Conservation (phyloP, 306 rosid genomes). For the Vigna mungo region DNA sequence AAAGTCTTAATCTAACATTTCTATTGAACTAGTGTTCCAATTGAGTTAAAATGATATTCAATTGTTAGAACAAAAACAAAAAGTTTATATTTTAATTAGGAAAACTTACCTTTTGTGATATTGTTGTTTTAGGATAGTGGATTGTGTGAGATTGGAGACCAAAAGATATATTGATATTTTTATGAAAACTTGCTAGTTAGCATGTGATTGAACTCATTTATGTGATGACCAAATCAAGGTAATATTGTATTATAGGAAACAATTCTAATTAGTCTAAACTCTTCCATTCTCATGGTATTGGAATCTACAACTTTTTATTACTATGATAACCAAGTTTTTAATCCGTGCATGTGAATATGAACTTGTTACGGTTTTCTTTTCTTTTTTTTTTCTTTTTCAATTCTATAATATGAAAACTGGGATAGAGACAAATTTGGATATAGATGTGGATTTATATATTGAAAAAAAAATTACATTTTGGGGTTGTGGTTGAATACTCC, state of each 20-base stretch:
- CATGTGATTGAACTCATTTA: slow-evolving; percentile 6
- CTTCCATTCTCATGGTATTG: too few relatives aligned
- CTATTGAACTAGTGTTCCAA: neutral
- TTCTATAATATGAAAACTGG: neutral
- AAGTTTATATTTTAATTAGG: neutral
- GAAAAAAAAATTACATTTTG: neutral
- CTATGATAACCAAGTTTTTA: neutral
- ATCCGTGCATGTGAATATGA: slow-evolving; percentile 14
- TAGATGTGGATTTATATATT: neutral
- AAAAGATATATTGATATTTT: neutral
- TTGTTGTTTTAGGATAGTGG: neutral
- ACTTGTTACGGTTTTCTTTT: neutral
- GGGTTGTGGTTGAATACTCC: neutral
- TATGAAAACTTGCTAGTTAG: neutral
- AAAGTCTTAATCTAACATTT: too few relatives aligned
- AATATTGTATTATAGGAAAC: neutral
- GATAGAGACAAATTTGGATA: neutral
- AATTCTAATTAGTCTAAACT: neutral
- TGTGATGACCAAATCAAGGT: neutral
- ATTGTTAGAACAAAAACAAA: neutral
- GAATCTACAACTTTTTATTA: too few relatives aligned
- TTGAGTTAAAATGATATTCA: neutral
- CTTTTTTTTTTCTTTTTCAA: neutral
- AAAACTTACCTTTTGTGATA: neutral
- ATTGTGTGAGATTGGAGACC: neutral